A percentile compares a stretch with the other conserved stretches of the same genome.
phyloP scores from a whole-genome alignment of 345 rosid species.

The Populus ilicifolia region DNA sequence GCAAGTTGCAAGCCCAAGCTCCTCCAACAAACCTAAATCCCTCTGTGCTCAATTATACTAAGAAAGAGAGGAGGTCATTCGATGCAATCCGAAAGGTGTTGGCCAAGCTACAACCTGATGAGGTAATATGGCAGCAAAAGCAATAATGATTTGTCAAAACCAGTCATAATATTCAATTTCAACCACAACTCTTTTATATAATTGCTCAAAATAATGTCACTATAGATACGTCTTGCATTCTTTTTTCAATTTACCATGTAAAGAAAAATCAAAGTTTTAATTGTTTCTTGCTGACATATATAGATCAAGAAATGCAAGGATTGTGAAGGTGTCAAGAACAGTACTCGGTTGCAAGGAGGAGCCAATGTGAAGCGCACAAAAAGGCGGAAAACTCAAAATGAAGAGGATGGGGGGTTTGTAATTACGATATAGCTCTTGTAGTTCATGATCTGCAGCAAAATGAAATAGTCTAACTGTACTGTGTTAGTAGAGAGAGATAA shows the following conservation, averaged over 20 bases:
- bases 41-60: background rate
- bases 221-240: background rate
- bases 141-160: background rate
- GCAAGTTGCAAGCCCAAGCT: background rate
- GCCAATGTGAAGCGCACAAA: background rate
- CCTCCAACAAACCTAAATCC: background rate
- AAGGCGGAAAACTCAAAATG: background rate
- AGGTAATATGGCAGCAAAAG: background rate
- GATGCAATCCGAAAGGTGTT: background rate
- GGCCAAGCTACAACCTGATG: background rate
- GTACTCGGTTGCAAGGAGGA: background rate
- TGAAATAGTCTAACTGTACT: background rate
- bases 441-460: background rate
- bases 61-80: background rate
- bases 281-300: background rate
- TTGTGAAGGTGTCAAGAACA: background rate
- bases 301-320: background rate
- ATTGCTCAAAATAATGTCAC: too few species aligned
- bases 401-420: background rate
- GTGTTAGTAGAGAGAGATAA: too few species aligned
- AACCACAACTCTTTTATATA: background rate
- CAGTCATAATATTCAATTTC: background rate
- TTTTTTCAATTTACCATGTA: background rate
- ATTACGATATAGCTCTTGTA: background rate
- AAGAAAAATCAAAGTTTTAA: background rate